Base-by-base conservation (phyloP, 2,329 filamentous ascomycete genomes). In the Epicoccum sorghinum region DNA sequence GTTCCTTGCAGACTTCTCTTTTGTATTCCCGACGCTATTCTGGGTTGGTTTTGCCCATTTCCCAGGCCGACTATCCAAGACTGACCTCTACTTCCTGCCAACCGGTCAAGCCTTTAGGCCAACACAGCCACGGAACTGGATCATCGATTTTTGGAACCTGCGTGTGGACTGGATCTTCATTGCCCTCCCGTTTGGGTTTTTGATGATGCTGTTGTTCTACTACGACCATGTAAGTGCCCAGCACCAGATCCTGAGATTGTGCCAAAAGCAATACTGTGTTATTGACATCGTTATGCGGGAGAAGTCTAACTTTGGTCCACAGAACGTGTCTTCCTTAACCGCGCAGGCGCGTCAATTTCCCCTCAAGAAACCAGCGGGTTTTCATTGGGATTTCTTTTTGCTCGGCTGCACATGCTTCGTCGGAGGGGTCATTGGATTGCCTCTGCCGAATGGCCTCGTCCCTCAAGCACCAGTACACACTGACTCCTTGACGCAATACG, bases 371-470 rank as follows among this genome's bases (percentile, higher is more conserved):
- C 81, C 82, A 0, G 80, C 79, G 4, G 81, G 81, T 2, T 84
- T 83, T 58, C 80, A 83, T 62, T 83, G 82, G 82, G 81, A 83
- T 66, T 82, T 83, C 65, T 83, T 83, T 67, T 74, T 84, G 0
- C 76, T 84, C 1, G 81, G 81, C 4, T 80, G 76, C 62, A 83
- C 81, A 6, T 82, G 79, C 38, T 82, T 82, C 58, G 75, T 83
- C 13, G 74, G 75, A 7, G 80, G 80, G 4, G 76, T 84, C 29
- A 73, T 83, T 6, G 81, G 80, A 1, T 73, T 84, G 7, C 82
- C 81, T 0, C 67, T 83, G 37, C 81, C 82, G 1, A 84, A 84
- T 44, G 81, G 82, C n/a, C 75, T 84, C 1, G 79, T 83, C 1
- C 81, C 82, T 2, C 81, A 83, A 60, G 82, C 82, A 10, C 82